Base-by-base conservation (phyloP, 2,329 filamentous ascomycete species). In the Aspergillus tubingensis region DNA sequence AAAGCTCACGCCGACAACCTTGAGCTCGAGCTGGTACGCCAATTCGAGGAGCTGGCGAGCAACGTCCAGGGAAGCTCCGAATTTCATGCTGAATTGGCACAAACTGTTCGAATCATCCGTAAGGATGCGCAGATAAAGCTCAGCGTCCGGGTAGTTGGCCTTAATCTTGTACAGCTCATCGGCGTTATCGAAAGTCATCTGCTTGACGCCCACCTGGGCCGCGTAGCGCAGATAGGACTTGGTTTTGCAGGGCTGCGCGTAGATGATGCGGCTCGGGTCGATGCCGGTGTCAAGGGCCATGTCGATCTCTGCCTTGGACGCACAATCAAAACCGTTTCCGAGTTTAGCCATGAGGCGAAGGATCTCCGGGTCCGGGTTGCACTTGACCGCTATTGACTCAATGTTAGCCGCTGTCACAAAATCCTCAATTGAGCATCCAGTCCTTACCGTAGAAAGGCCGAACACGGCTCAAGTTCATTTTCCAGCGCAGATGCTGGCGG, bases 181-280 rank as follows among this genome's bases (percentile, higher is more conserved):
- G 75, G 90, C 87, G 71, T 99, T 99, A 85, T 99, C 95, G 75
- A 99, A 98, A 2, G 95, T 99, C 94, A 99, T 98, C 83, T 96
- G 91, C 81, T 91, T 94, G 75, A 99, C 95, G 68, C 90, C 90
- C 67, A 88, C 83, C 74, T 87, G 85, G 72, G 90, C 88, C 66
- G 96, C 95, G 73, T 93, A 96, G 74, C 93, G 92, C 64, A 99
- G 85, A 78, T 97, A 98, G 51, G 94, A 97, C 82, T 95, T 96
- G 72, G 95, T 99, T 88, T 99, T 99, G 90, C 95, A 98, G 58
- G 95, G 95, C 81, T 99, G 95, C 53, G 95, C 95, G 75, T 98
- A 99, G 80, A 99, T 97, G 83, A 99, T 96, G 77, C 94, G 92
- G 67, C 88, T 86, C 11, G 95, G 91, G 73, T 91, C 88, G 67